phyloP scores from a whole-genome alignment of 2,329 filamentous ascomycete species.

The Penicillium sclerotigenum region DNA sequence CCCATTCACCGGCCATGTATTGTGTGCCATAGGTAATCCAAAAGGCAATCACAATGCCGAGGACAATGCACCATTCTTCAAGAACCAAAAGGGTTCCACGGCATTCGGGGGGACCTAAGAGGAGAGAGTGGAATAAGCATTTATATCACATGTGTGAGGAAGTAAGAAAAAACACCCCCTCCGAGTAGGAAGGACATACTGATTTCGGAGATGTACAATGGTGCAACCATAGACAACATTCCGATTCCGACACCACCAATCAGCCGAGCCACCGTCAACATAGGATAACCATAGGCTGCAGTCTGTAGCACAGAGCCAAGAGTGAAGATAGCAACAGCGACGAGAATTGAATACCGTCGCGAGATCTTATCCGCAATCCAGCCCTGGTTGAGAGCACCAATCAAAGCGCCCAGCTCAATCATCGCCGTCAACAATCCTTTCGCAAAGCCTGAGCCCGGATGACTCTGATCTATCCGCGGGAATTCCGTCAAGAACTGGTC shows the following conservation, averaged over 20 bases:
- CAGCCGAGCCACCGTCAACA: slow-evolving; percentile 50
- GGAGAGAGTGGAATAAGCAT: background rate
- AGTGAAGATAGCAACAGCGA: slow-evolving; percentile 52
- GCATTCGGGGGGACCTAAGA: slow-evolving; percentile 44
- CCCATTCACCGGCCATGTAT: slow-evolving; percentile 46
- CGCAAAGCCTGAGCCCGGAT: slow-evolving; percentile 40
- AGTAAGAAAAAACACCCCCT: background rate
- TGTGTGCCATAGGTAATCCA: slow-evolving; percentile 46
- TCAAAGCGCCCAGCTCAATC: slow-evolving; percentile 53
- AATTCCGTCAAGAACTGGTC: slow-evolving; percentile 50
- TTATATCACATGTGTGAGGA: too few species aligned
- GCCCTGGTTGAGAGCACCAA: slow-evolving; percentile 47
- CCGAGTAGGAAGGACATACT: slow-evolving; percentile 20
- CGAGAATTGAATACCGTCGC: slow-evolving; percentile 51
- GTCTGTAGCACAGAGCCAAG: slow-evolving; percentile 53
- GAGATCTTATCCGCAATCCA: slow-evolving; percentile 54
- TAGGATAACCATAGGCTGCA: slow-evolving; percentile 49
- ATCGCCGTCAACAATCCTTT: slow-evolving; percentile 53
- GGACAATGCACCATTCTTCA: slow-evolving; percentile 43
- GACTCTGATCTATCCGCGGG: slow-evolving; percentile 41
- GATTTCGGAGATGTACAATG: slow-evolving; percentile 54
- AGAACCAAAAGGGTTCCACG: slow-evolving; percentile 47
- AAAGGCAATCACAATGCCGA: slow-evolving; percentile 43
- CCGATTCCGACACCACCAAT: slow-evolving; percentile 54
- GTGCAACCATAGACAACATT: slow-evolving; percentile 50